Conservation (phyloP, 202 grass and related monocot genomes). For the Zoysia matrella region DNA sequence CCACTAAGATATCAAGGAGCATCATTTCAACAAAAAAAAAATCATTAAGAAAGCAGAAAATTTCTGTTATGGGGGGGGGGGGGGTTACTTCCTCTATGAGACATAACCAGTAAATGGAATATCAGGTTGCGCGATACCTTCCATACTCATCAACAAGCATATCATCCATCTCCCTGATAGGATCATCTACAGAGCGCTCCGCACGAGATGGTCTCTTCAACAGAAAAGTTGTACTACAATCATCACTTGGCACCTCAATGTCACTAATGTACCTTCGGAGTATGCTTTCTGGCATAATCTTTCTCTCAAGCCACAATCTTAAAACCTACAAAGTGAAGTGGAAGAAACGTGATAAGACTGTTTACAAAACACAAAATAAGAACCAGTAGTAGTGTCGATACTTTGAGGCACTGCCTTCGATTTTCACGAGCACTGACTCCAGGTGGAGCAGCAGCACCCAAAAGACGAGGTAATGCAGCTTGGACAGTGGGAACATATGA, state of each 20-base stretch:
- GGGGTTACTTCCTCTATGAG: conserved; percentile 1
- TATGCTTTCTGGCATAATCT: conserved; percentile 92
- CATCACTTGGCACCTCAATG: conserved; percentile 77
- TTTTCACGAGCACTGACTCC: conserved; percentile 90
- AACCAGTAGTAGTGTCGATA: conserved; percentile 38
- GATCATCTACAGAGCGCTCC: conserved; percentile 96
- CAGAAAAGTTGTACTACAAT: conserved; percentile 55
- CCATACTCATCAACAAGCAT: conserved; percentile 98
- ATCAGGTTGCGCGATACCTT: conserved; percentile 65
- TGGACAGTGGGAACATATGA: conserved; percentile 86
- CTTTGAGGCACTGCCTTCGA: conserved; percentile 94
- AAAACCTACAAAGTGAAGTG: conserved; percentile 70
- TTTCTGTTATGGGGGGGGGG: not conserved
- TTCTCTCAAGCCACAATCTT: conserved; percentile 95
- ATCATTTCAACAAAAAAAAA: conserved; percentile 26
- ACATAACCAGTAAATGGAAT: conserved; percentile 17
- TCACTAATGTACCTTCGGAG: conserved; percentile 74
- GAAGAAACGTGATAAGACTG: conserved; percentile 21
- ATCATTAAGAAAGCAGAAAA: conserved; percentile 15
- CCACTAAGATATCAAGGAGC: conserved; percentile 17
- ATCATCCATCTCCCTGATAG: conserved; percentile 97
- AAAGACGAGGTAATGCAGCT: conserved; percentile 80
- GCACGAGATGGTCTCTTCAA: conserved; percentile 76
- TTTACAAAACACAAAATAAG: conserved; percentile 8
- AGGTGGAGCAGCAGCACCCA: conserved; percentile 87